Percentiles rank a stretch among this genome's conserved stretches.
Conservation (phyloP, 2,329 filamentous ascomycete species). For the Polychaeton citri region DNA sequence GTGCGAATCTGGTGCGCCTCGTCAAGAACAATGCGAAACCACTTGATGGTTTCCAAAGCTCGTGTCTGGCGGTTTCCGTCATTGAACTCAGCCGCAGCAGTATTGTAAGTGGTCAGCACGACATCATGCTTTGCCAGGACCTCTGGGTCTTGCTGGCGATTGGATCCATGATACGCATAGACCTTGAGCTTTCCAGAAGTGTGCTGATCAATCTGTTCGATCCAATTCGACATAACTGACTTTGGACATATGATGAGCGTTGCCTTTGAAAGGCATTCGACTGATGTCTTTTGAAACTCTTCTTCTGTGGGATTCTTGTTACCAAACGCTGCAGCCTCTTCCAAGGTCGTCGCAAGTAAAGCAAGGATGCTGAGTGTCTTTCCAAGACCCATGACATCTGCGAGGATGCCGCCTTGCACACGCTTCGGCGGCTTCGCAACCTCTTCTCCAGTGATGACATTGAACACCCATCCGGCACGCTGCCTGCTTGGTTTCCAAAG, state of each 20-base stretch:
- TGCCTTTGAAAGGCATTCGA: constrained; percentile 58
- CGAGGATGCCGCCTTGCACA: constrained; percentile 33
- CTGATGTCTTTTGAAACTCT: constrained; percentile 15
- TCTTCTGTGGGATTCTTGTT: constrained; percentile 33
- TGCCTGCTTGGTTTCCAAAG: constrained; percentile 59
- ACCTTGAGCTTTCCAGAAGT: constrained; percentile 53
- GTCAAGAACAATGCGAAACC: constrained; percentile 88
- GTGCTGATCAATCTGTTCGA: constrained; percentile 79
- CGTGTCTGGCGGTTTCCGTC: constrained; percentile 29
- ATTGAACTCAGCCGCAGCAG: constrained; percentile 57
- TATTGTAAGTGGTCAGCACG: constrained; percentile 86
- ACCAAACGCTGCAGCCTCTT: constrained; percentile 51
- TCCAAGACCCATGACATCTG: constrained; percentile 39
- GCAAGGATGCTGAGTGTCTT: constrained; percentile 66
- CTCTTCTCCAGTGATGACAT: constrained; percentile 70
- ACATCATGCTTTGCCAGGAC: constrained; percentile 64
- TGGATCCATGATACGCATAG: constrained; percentile 77
- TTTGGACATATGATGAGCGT: constrained; percentile 82
- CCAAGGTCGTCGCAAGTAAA: constrained; percentile 53
- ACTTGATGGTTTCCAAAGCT: constrained; percentile 66
- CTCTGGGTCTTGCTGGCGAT: constrained; percentile 54
- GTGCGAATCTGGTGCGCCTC: constrained; percentile 94
- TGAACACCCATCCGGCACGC: constrained; percentile 52
- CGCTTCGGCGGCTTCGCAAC: constrained; percentile 19
- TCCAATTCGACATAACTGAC: constrained; percentile 89